Evolutionary conservation across 2,329 filamentous ascomycete genomes (phyloP), one percentile per base, ranked within the genome.

Genomic region (Myotisia sp.): DNA sequence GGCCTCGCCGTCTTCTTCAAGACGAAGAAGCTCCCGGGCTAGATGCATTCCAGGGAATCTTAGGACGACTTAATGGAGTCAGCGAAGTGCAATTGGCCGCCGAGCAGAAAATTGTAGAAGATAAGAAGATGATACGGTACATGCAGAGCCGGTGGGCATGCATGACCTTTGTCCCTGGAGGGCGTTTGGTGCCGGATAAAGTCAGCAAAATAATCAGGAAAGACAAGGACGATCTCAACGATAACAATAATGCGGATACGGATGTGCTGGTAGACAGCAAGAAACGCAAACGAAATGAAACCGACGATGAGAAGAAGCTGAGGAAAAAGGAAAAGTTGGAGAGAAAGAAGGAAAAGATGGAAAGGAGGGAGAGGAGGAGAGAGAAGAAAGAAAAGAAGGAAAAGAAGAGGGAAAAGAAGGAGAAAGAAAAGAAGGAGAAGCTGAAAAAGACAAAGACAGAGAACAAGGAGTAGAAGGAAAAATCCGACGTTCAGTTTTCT

Each of bases 1-100:
- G 79, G 54, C 68, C 74, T 42, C 78, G 77, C 36, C 75, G 74
- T 47, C 76, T 78, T 44, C 62, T 67, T 24, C 62, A 67, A 3
- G 76, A 84, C 43, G 70, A 59, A 44, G 73, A 82, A 51, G 74
- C 84, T 42, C 92, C 87, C 14, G 90, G 87, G 0, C 67, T 95
- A 23, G 81, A 86, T 51, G 79, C 78, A 12, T 84, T 95, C 46
- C 82, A 86, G 50, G 82, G 83, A 43, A 63, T 98, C 3, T 64
- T 98, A 13, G 86, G 87, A 14, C 69, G 90, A 35, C 61, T 98
- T 37, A 98, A 98, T 56, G 90, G 87, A 33, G 90, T 84, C 56
- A 76, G 71, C 14, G 78, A 87, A 31, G 71, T 64, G n/a, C 70
- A 74, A 31, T 62, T 90, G 22, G 70, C 79, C 54, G 70, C 74